Base-by-base conservation (phyloP, 108 stramenopile genomes). In the Nitzschia sp. region DNA sequence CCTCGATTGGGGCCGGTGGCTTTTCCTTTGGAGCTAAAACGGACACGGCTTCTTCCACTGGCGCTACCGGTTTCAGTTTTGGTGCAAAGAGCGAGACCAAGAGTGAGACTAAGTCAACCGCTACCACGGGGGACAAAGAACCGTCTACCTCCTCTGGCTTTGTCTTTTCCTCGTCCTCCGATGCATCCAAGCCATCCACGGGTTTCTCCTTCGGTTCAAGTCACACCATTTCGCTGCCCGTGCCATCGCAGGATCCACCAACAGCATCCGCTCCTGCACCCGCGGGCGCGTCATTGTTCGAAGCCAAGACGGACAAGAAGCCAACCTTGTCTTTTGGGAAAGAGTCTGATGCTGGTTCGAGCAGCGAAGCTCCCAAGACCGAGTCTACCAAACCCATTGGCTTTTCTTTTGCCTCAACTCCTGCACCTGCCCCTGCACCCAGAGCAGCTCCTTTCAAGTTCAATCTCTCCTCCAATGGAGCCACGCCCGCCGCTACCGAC, bases 1-100 rank as follows among this genome's bases (percentile, higher is more conserved):
- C n/a, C n/a, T n/a, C 61, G 44, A 11, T 57, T n/a, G 6, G 41
- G 22, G n/a, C 53, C n/a, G 58, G 61, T 41, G 73, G 67, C 0
- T 75, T 75, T 63, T 22, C 53, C 1, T 75, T 69, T 63, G 74
- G 74, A 17, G 41, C 24, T 10, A 50, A 58, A 41, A 8, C 69
- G 11, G 69, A 55, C 20, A 34, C 63, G 9, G 64, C 54, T 52
- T 15, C 57, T 14, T 21, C 65, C 20, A 39, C 10, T 8, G 40
- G 38, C 20, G 44, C 52, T 8, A 50, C 5, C 6, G 50, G 44
- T 3, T 51, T 51, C 6, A 25, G 12, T n/a, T 48, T 48, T 66
- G 65, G 65, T 21, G 65, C 29, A 34, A 34, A 34, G 29, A 34
- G 29, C 29, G 29, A 34, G 29, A 3, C 59, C 5, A 34, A 34